These are phyloP conservation scores for Kwoniella shivajii DNA, from an alignment of 1,284 basidiomycete genomes.

Conservation along the genomic window DNA sequence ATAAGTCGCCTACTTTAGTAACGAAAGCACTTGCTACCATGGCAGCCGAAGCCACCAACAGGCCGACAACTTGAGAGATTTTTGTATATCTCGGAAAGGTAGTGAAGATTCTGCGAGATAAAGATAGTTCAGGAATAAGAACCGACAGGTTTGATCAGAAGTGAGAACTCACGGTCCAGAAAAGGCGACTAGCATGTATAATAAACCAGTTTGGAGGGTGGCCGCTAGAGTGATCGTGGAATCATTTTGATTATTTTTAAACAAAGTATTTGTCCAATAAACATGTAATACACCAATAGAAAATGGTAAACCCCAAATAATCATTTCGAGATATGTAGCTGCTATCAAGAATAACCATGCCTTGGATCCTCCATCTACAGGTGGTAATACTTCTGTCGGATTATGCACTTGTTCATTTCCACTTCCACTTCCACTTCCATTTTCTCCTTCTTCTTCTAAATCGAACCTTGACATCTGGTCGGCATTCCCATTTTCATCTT, in stretches of 20 bases:
- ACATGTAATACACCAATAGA: constrained; percentile 49
- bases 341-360: constrained; percentile 51
- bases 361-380: constrained; percentile 44
- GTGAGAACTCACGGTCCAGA: constrained; percentile 43
- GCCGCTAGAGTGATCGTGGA: constrained; percentile 47
- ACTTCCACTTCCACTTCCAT: not conserved
- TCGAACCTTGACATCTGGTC: no score
- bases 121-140: not conserved
- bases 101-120: constrained; percentile 30
- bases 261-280: constrained; percentile 48
- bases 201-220: constrained; percentile 48
- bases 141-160: not conserved
- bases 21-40: constrained; percentile 48
- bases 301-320: constrained; percentile 52
- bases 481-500: no score
- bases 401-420: constrained; percentile 3
- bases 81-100: constrained; percentile 35
- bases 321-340: constrained; percentile 45
- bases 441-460: not conserved
- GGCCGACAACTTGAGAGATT: constrained; percentile 32
- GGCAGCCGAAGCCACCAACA: constrained; percentile 28
- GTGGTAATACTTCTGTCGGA: constrained; percentile 32
- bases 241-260: constrained; percentile 37
- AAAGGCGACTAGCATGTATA: constrained; percentile 46
- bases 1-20: constrained; percentile 22